A percentile compares a stretch with the other conserved stretches of the same genome.
phyloP scores from a whole-genome alignment of 495 filamentous ascomycete genomes.

The Penicillium bialowiezense region DNA sequence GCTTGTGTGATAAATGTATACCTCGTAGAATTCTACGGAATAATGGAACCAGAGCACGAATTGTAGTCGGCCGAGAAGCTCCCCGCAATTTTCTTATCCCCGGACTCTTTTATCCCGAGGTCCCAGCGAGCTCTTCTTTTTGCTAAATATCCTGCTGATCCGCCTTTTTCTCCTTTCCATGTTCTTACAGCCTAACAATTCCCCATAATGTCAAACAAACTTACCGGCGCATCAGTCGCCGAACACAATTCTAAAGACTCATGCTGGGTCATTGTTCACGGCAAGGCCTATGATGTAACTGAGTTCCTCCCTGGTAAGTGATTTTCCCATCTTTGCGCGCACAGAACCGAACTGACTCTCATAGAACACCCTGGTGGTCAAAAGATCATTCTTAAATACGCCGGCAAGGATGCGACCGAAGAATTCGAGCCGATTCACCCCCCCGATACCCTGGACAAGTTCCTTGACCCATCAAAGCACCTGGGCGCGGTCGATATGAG shows the following conservation, averaged over 20 bases:
- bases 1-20: no score
- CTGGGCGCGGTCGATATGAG: slow-evolving; percentile 88
- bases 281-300: slow-evolving; percentile 87
- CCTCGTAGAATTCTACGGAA: neutral
- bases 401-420: slow-evolving; percentile 78
- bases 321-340: neutral
- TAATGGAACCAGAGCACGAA: neutral
- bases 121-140: slow-evolving; percentile 7
- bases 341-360: slow-evolving; percentile 1
- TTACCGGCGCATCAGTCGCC: slow-evolving; percentile 74
- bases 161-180: slow-evolving; percentile 1
- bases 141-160: slow-evolving; percentile 4
- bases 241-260: slow-evolving; percentile 82
- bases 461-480: slow-evolving; percentile 81
- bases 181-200: neutral
- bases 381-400: slow-evolving; percentile 79
- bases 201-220: slow-evolving; percentile 38
- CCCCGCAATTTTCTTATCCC: slow-evolving; percentile 24
- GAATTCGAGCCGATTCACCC: slow-evolving; percentile 94
- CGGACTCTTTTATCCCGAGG: slow-evolving; percentile 35
- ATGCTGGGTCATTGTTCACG: slow-evolving; percentile 83
- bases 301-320: slow-evolving; percentile 71
- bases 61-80: slow-evolving; percentile 26
- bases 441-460: slow-evolving; percentile 74
- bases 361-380: slow-evolving; percentile 81